Evolutionary conservation across 2,329 filamentous ascomycete species (phyloP).

Genomic region (Trichoderma oligosporum): DNA sequence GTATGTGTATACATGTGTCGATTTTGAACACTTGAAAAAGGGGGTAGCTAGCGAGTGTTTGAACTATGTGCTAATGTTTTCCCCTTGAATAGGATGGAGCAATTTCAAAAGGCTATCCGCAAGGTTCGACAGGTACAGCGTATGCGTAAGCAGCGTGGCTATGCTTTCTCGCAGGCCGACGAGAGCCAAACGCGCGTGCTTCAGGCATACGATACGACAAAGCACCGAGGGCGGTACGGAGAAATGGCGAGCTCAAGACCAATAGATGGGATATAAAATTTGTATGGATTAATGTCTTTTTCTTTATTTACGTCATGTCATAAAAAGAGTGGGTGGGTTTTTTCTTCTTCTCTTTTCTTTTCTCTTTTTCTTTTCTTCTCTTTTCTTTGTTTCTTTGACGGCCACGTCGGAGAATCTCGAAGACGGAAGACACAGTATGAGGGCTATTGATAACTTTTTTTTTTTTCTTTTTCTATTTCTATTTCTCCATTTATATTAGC

Average conservation of each 20-base stretch:
- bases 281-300: constrained; percentile 15
- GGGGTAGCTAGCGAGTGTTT: too few species aligned
- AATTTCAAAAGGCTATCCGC: constrained; percentile 98
- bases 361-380: not conserved
- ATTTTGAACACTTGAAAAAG: not conserved
- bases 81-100: constrained; percentile 80
- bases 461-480: not conserved
- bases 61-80: too few species aligned
- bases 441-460: constrained; percentile 12
- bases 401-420: constrained; percentile 3
- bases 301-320: constrained; percentile 8
- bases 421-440: not conserved
- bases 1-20: constrained; percentile 54
- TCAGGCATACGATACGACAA: constrained; percentile 96
- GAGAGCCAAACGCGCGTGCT: constrained; percentile 92
- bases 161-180: constrained; percentile 96
- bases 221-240: constrained; percentile 84
- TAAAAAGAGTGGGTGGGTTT: not conserved
- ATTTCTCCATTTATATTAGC: not conserved
- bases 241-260: constrained; percentile 70
- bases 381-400: not conserved
- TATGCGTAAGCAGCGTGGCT: constrained; percentile 98
- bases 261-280: constrained; percentile 17
- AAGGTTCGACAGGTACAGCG: constrained; percentile 97
- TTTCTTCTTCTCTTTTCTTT: not conserved